phyloP scores from a whole-genome alignment of 345 rosid genomes.

The Camelina hispida region DNA sequence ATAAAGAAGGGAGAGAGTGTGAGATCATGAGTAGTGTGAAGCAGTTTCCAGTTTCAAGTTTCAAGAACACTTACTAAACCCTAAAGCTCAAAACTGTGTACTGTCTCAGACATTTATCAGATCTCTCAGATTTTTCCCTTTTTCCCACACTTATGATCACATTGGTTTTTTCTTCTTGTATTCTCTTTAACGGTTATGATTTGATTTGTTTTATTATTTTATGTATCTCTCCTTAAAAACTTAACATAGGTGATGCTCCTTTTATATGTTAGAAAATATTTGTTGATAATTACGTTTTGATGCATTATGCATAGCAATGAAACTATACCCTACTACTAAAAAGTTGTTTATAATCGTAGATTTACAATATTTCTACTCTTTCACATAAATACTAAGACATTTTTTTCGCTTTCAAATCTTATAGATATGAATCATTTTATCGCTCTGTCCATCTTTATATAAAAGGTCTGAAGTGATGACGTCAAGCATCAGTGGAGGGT shows the following conservation, averaged over 20 bases:
- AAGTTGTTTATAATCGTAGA: neutral
- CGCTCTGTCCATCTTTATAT: neutral
- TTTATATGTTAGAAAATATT: constrained; percentile 19
- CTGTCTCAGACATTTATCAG: constrained; percentile 43
- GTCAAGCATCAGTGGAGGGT: constrained; percentile 30
- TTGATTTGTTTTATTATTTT: constrained; percentile 37
- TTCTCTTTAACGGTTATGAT: constrained; percentile 40
- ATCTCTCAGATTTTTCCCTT: constrained; percentile 36
- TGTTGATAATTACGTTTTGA: constrained; percentile 2
- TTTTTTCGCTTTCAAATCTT: too few relatives aligned
- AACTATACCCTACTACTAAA: neutral
- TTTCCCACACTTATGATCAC: constrained; percentile 35
- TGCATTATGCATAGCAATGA: neutral
- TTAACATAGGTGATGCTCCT: constrained; percentile 10
- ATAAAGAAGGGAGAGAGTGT: constrained; percentile 38
- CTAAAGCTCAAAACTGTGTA: constrained; percentile 43
- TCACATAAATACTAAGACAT: neutral
- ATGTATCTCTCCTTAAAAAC: constrained; percentile 26
- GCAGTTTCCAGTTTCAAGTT: constrained; percentile 45
- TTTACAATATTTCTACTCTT: neutral
- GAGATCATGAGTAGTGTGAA: constrained; percentile 37
- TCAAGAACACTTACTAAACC: constrained; percentile 42
- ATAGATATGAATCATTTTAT: neutral
- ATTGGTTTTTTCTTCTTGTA: constrained; percentile 45
- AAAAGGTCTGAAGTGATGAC: constrained; percentile 19